Conservation (phyloP, 2,329 filamentous ascomycete genomes). For the Sporothrix pseudoabietina region DNA sequence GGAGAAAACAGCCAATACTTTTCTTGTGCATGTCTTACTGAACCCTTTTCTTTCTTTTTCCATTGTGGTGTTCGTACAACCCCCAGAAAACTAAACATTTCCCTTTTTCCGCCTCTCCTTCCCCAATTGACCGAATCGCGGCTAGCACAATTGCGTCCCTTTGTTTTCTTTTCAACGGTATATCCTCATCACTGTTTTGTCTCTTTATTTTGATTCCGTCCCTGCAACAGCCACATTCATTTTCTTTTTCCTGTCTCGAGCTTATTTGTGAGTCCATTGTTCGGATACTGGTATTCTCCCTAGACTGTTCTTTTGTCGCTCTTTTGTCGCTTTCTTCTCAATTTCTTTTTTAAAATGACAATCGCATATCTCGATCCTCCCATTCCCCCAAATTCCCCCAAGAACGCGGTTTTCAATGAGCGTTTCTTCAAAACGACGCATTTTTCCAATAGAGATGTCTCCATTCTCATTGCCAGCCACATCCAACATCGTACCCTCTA, state of each 20-base stretch:
- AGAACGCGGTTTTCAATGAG: not conserved
- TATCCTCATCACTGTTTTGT: not conserved
- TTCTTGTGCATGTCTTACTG: not conserved
- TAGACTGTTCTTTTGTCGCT: no score
- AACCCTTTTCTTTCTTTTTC: not conserved
- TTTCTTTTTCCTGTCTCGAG: not conserved
- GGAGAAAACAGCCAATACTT: not conserved
- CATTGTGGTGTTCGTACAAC: not conserved
- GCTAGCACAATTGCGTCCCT: not conserved
- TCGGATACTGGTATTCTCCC: not conserved
- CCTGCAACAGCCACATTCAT: not conserved
- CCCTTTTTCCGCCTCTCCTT: not conserved
- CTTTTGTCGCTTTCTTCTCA: not conserved
- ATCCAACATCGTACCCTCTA: not conserved
- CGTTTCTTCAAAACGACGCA: not conserved
- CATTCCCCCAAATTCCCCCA: not conserved
- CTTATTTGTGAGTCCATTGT: not conserved
- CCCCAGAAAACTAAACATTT: not conserved
- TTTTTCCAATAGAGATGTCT: not conserved
- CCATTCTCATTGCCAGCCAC: not conserved
- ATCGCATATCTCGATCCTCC: not conserved
- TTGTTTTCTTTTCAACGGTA: not conserved
- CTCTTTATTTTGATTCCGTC: not conserved
- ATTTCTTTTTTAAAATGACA: not conserved
- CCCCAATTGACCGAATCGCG: no score